Conservation (phyloP, 148 eudicot genomes). For the Chenopodium formosanum region DNA sequence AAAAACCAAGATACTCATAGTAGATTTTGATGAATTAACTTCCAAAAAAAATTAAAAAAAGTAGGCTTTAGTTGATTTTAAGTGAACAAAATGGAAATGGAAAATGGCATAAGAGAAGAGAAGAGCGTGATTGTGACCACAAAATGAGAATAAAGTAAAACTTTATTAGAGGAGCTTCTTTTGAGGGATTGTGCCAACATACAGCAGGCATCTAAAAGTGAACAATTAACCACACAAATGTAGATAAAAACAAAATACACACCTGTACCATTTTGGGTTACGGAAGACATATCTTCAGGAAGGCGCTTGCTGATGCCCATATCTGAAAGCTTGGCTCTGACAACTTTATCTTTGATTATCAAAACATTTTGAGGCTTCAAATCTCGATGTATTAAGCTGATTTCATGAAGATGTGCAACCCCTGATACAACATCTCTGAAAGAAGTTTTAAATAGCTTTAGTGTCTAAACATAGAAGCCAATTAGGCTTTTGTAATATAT, state of each 20-base stretch:
- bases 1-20: too few species aligned
- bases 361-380: slow-evolving; percentile 92
- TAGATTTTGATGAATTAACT: too few species aligned
- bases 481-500: not conserved
- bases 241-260: slow-evolving; percentile 28
- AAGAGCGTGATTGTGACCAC: too few species aligned
- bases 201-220: not conserved
- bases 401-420: slow-evolving; percentile 82
- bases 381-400: slow-evolving; percentile 88
- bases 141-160: too few species aligned
- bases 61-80: too few species aligned
- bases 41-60: too few species aligned
- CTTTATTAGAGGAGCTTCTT: not conserved
- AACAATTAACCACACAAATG: not conserved
- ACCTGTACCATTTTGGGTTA: slow-evolving; percentile 86
- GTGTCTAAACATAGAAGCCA: not conserved
- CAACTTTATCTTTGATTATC: slow-evolving; percentile 58
- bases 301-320: slow-evolving; percentile 99
- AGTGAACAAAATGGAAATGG: not conserved
- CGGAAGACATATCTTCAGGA: slow-evolving; percentile 68
- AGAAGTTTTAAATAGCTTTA: slow-evolving; percentile 2
- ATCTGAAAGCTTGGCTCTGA: slow-evolving; percentile 85
- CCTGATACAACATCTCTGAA: slow-evolving; percentile 86
- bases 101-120: not conserved
- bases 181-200: not conserved